These are phyloP conservation scores for Tricholoma hemisulphureum DNA, from an alignment of 768 basidiomycete genomes.

Conservation along the genomic window DNA sequence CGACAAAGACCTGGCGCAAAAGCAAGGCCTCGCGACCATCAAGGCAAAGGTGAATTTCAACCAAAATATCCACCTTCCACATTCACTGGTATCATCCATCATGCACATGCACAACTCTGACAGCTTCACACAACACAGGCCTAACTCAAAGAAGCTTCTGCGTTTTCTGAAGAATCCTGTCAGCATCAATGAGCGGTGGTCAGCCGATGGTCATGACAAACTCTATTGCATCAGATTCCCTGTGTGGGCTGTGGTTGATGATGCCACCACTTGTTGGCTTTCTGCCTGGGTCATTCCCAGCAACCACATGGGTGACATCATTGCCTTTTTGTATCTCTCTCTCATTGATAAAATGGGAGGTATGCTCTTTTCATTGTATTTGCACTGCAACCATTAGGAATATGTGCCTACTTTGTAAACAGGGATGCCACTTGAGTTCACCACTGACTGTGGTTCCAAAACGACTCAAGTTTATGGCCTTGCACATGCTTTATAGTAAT, in stretches of 20 bases:
- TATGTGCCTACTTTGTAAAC: background rate
- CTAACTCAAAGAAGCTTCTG: slow-evolving; percentile 1
- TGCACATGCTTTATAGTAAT: slow-evolving; percentile 17
- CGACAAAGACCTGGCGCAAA: slow-evolving; percentile 18
- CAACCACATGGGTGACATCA: slow-evolving; percentile 19
- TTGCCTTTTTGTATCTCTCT: slow-evolving; percentile 24
- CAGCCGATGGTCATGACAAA: slow-evolving; percentile 35
- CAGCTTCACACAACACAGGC: slow-evolving; percentile 3
- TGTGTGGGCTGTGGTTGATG: slow-evolving; percentile 30
- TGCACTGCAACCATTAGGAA: background rate
- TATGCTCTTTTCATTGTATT: slow-evolving; percentile 4
- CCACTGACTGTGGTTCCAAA: slow-evolving; percentile 21
- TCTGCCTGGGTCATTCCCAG: slow-evolving; percentile 26
- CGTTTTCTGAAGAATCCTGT: slow-evolving; percentile 15
- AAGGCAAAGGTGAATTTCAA: slow-evolving; percentile 14
- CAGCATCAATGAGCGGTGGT: slow-evolving; percentile 29
- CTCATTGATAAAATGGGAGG: slow-evolving; percentile 20
- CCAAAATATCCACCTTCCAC: slow-evolving; percentile 12
- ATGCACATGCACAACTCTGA: slow-evolving; percentile 8
- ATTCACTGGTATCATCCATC: slow-evolving; percentile 4
- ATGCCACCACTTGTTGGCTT: slow-evolving; percentile 16
- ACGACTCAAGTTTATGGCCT: slow-evolving; percentile 15
- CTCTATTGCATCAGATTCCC: slow-evolving; percentile 29
- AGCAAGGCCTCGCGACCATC: slow-evolving; percentile 18
- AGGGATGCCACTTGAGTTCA: slow-evolving; percentile 17